These are phyloP conservation scores for Dactylonectria macrodidyma DNA, from an alignment of 2,329 filamentous ascomycete genomes.

Conservation along the genomic window DNA sequence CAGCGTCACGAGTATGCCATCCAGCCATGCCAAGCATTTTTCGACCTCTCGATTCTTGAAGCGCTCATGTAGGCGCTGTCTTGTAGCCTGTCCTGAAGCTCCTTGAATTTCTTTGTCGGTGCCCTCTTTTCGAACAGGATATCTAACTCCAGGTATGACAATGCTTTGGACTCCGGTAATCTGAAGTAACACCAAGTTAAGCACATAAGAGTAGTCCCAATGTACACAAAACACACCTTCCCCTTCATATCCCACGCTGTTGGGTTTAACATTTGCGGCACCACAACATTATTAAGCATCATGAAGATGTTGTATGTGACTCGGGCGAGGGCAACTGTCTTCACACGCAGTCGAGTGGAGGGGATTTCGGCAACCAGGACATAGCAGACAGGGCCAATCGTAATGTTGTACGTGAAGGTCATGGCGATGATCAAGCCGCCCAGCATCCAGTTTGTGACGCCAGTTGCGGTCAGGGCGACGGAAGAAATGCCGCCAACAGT, in stretches of 20 bases:
- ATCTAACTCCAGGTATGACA: slow-evolving; percentile 13
- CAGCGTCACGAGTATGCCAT: not conserved
- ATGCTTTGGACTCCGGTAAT: slow-evolving; percentile 48
- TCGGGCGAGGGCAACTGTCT: slow-evolving; percentile 85
- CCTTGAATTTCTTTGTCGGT: not conserved
- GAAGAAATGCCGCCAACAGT: slow-evolving; percentile 83
- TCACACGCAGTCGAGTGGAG: slow-evolving; percentile 83
- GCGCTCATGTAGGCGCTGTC: not conserved
- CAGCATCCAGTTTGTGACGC: slow-evolving; percentile 64
- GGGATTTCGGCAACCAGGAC: slow-evolving; percentile 85
- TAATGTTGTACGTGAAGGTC: slow-evolving; percentile 82
- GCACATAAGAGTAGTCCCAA: slow-evolving; percentile 50
- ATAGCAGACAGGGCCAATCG: slow-evolving; percentile 87
- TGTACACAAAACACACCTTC: slow-evolving; percentile 46
- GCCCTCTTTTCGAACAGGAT: slow-evolving; percentile 7
- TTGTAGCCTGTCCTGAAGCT: not conserved
- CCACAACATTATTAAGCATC: slow-evolving; percentile 27
- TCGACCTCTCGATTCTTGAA: not conserved
- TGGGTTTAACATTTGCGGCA: slow-evolving; percentile 34
- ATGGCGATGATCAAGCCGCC: slow-evolving; percentile 83
- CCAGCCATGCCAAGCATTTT: not conserved
- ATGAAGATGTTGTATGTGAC: slow-evolving; percentile 47
- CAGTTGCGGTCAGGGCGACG: slow-evolving; percentile 66
- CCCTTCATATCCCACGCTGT: slow-evolving; percentile 38
- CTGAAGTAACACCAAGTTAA: slow-evolving; percentile 61